Conservation (phyloP, 2,329 filamentous ascomycete genomes). For the Colletotrichum trifolii region DNA sequence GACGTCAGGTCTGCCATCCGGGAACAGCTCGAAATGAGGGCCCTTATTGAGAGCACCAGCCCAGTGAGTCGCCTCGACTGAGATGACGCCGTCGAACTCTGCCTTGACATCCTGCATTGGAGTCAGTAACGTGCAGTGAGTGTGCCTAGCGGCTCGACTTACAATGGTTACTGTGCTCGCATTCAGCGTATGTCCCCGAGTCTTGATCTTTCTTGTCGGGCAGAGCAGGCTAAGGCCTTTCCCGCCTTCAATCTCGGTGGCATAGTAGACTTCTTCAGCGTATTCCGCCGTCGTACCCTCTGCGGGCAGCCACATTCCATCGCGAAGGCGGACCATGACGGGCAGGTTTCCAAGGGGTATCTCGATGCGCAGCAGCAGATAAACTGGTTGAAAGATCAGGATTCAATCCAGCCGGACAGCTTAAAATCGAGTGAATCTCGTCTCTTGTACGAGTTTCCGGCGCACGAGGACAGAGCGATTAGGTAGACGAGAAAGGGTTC, state of each 20-base stretch:
- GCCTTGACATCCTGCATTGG: constrained; percentile 45
- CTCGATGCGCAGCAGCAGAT: constrained; percentile 3
- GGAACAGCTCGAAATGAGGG: constrained; percentile 53
- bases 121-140: constrained; percentile 10
- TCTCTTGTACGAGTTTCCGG: constrained; percentile 32
- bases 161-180: constrained; percentile 60
- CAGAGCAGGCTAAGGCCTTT: constrained; percentile 65
- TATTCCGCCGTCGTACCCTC: constrained; percentile 71
- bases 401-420: constrained; percentile 13
- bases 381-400: constrained; percentile 9
- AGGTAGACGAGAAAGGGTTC: constrained; percentile 18
- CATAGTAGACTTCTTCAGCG: constrained; percentile 70
- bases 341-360: constrained; percentile 14
- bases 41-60: constrained; percentile 49
- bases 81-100: constrained; percentile 53
- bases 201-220: constrained; percentile 63
- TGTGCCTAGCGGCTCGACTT: constrained; percentile 7
- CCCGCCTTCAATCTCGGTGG: constrained; percentile 56
- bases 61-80: constrained; percentile 53
- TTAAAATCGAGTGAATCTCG: constrained; percentile 26
- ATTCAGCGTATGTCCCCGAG: constrained; percentile 67
- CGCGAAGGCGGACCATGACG: constrained; percentile 48
- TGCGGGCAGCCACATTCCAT: constrained; percentile 71
- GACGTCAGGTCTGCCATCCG: constrained; percentile 46
- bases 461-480: constrained; percentile 15